phyloP scores from a whole-genome alignment of 495 filamentous ascomycete genomes.

The Aspergillus steynii region DNA sequence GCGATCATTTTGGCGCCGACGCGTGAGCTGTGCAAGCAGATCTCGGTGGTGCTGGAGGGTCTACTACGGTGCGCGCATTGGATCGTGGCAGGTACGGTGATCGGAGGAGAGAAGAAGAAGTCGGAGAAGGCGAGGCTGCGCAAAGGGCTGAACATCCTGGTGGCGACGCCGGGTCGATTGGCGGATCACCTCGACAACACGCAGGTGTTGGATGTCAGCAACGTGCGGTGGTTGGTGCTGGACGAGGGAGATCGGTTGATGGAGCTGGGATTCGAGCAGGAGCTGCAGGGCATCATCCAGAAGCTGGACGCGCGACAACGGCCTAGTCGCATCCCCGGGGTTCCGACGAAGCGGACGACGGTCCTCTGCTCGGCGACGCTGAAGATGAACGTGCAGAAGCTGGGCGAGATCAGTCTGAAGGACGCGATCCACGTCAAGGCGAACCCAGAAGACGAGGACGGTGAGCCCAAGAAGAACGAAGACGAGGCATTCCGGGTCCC shows the following conservation, averaged over 20 bases:
- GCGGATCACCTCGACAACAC: conserved; percentile 92
- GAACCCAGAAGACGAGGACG: conserved; percentile 49
- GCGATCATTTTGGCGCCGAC: conserved; percentile 91
- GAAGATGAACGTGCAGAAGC: conserved; percentile 90
- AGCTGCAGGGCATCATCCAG: conserved; percentile 75
- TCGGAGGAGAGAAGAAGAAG: conserved; percentile 96
- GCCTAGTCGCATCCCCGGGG: conserved; percentile 47
- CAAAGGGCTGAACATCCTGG: conserved; percentile 92
- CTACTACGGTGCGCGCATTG: conserved; percentile 80
- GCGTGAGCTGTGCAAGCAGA: conserved; percentile 90
- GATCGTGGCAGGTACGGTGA: conserved; percentile 89
- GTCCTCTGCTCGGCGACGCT: conserved; percentile 96
- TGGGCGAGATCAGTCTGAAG: conserved; percentile 92
- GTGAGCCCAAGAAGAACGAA: conserved; percentile 41
- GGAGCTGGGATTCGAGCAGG: conserved; percentile 95
- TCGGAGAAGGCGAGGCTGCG: conserved; percentile 90
- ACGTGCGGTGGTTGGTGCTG: conserved; percentile 87
- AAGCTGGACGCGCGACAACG: conserved; percentile 60
- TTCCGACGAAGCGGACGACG: conserved; percentile 78
- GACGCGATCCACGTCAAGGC: conserved; percentile 86
- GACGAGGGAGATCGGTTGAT: conserved; percentile 96
- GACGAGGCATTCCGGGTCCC: conserved; percentile 73
- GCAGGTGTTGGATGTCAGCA: conserved; percentile 80
- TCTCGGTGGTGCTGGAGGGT: conserved; percentile 77
- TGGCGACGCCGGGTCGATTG: conserved; percentile 89